These are phyloP conservation scores for Rosa multiflora DNA, from an alignment of 306 rosid species.

Conservation along the genomic window DNA sequence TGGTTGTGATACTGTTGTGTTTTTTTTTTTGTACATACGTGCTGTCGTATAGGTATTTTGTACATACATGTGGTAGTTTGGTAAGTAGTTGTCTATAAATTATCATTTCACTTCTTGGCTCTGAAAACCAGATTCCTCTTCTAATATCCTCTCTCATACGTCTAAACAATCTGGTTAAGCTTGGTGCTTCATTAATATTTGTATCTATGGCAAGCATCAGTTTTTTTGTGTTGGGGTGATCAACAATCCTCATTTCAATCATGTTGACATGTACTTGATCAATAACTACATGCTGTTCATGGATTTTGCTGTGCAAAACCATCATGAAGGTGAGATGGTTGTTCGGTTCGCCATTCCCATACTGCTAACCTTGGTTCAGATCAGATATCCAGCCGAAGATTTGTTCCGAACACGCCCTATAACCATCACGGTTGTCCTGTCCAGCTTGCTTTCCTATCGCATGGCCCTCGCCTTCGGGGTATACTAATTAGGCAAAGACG, in stretches of 20 bases:
- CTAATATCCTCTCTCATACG: not conserved
- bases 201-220: not conserved
- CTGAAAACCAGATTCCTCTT: not conserved
- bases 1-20: not conserved
- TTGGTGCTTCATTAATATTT: no score
- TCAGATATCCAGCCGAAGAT: not conserved
- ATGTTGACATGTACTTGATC: not conserved
- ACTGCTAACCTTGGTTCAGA: not conserved
- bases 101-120: not conserved
- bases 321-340: not conserved
- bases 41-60: no score
- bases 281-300: not conserved
- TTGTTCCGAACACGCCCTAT: not conserved
- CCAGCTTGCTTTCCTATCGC: not conserved
- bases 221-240: not conserved
- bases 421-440: not conserved
- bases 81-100: not conserved
- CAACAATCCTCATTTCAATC: no score
- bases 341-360: not conserved
- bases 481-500: not conserved
- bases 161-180: not conserved
- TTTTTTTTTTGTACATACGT: no score
- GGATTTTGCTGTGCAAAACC: not conserved
- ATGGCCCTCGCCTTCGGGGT: not conserved
- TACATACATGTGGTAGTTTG: not conserved